phyloP scores from a whole-genome alignment of 78 protist genomes.

The Dictyostelium discoideum region DNA sequence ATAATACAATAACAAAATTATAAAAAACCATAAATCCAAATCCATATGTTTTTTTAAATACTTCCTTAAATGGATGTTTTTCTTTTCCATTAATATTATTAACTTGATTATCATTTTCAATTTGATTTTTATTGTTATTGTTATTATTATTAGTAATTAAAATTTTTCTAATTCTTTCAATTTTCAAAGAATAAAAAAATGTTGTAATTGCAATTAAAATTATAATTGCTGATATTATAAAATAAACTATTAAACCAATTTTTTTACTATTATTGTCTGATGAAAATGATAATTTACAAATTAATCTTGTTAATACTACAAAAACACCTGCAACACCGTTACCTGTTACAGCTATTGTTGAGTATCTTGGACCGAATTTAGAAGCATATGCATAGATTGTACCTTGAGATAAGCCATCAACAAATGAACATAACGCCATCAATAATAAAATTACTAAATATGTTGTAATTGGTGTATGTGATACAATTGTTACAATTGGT shows the following conservation, averaged over 20 bases:
- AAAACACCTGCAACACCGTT: constrained; percentile 47
- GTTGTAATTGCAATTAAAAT: constrained; percentile 3
- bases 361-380: constrained; percentile 45
- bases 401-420: constrained; percentile 71
- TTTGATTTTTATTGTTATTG: neutral
- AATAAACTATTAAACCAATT: constrained; percentile 14
- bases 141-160: neutral
- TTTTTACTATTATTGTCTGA: neutral
- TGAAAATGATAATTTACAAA: constrained; percentile 41
- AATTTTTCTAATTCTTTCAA: constrained; percentile 2
- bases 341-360: constrained; percentile 34
- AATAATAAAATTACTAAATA: constrained; percentile 15
- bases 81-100: neutral
- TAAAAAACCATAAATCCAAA: constrained; percentile 11
- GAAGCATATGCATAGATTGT: constrained; percentile 32
- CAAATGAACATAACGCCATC: neutral
- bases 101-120: neutral
- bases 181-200: constrained; percentile 10
- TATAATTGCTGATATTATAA: constrained; percentile 27
- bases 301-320: constrained; percentile 42
- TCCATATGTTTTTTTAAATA: neutral
- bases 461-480: neutral
- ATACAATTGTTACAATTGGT: constrained; percentile 5
- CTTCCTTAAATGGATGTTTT: neutral
- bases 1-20: constrained; percentile 19